Conservation (phyloP, 768 basidiomycete genomes). For the Thelephora aurantiotincta region DNA sequence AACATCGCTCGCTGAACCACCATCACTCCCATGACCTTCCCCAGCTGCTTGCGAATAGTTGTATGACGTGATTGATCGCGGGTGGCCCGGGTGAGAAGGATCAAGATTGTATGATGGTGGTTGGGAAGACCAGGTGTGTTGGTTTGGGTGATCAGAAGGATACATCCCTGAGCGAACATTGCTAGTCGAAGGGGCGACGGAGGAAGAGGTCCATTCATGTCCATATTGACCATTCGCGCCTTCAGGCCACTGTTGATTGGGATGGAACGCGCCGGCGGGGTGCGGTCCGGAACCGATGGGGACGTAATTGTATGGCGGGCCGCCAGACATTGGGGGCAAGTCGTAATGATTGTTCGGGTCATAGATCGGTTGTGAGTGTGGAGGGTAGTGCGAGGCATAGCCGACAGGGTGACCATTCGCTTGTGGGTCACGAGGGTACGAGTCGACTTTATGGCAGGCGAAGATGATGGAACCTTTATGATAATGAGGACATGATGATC, state of each 20-base stretch:
- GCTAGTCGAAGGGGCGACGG: slow-evolving; percentile 12
- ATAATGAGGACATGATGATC: slow-evolving; percentile 7
- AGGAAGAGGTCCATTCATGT: slow-evolving; percentile 7
- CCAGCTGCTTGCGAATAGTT: slow-evolving; percentile 1
- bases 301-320: slow-evolving; percentile 11
- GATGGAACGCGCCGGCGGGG: slow-evolving; percentile 2
- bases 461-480: slow-evolving; percentile 50
- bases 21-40: slow-evolving; percentile 14
- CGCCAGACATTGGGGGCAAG: slow-evolving; percentile 13
- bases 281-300: slow-evolving; percentile 4
- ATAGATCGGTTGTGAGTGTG: slow-evolving; percentile 15
- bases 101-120: slow-evolving; percentile 22
- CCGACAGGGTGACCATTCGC: slow-evolving; percentile 8
- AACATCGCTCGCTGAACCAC: slow-evolving; percentile 32
- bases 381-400: slow-evolving; percentile 14
- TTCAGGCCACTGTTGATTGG: slow-evolving; percentile 2
- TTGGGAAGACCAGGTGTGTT: slow-evolving; percentile 29
- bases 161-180: slow-evolving; percentile 17
- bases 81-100: neutral
- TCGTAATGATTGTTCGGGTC: slow-evolving; percentile 14
- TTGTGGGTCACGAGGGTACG: slow-evolving; percentile 16
- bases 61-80: neutral
- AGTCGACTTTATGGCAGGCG: slow-evolving; percentile 54
- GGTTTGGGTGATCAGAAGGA: slow-evolving; percentile 15
- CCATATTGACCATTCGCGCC: neutral